These are phyloP conservation scores for Suillus lakei DNA, from an alignment of 768 basidiomycete genomes.

Conservation along the genomic window DNA sequence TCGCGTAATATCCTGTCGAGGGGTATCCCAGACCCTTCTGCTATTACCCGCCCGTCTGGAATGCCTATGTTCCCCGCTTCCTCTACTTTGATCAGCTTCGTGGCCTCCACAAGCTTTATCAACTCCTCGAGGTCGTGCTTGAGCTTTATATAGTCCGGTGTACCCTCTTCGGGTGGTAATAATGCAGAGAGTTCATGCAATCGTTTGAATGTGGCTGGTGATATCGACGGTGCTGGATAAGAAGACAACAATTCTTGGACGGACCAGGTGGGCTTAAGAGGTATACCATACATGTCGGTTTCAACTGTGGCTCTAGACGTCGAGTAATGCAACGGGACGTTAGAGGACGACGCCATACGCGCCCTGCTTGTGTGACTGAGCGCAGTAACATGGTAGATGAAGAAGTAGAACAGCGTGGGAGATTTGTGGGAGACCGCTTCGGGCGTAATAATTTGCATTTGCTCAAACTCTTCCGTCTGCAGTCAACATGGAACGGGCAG, in stretches of 20 bases:
- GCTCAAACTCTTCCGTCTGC: not conserved
- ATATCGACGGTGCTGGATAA: slow-evolving; percentile 70
- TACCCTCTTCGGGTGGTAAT: slow-evolving; percentile 62
- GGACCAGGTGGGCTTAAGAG: slow-evolving; percentile 76
- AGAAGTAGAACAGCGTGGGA: slow-evolving; percentile 15
- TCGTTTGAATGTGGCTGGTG: slow-evolving; percentile 58
- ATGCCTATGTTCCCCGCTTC: slow-evolving; percentile 31
- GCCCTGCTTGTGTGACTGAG: slow-evolving; percentile 8
- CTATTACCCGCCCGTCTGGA: slow-evolving; percentile 50
- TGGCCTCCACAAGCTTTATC: slow-evolving; percentile 80
- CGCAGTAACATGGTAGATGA: slow-evolving; percentile 4
- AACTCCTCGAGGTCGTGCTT: slow-evolving; percentile 72
- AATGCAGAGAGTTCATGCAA: slow-evolving; percentile 79
- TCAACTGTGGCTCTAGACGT: slow-evolving; percentile 21
- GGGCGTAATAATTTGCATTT: slow-evolving; percentile 2
- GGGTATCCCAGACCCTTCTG: slow-evolving; percentile 40
- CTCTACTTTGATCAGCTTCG: slow-evolving; percentile 60
- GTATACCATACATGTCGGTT: slow-evolving; percentile 67
- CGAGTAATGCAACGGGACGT: not conserved
- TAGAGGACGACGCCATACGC: not conserved
- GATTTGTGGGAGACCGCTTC: not conserved
- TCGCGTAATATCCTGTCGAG: slow-evolving; percentile 21
- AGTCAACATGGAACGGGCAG: slow-evolving; percentile 21
- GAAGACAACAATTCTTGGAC: slow-evolving; percentile 77
- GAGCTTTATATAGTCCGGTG: slow-evolving; percentile 53